Base-by-base conservation (phyloP, 345 rosid species). In the Streptanthus diversifolius region DNA sequence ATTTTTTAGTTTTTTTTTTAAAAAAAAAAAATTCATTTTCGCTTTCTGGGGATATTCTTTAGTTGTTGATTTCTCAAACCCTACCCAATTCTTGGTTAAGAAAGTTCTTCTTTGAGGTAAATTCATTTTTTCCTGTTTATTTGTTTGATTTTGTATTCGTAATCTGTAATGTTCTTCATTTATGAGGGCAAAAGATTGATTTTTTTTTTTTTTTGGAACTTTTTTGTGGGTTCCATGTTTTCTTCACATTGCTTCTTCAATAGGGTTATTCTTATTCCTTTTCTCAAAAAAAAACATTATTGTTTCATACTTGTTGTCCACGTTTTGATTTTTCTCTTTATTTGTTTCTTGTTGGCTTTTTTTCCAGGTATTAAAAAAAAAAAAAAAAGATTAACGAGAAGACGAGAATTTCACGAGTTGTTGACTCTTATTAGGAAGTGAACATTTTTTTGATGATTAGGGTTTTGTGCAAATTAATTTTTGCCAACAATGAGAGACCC, bases 401-500 rank as follows among this genome's bases (percentile, higher is more conserved):
- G 62, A 75, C 49, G 75, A 66, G 68, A 66, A 76, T 68, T 39
- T 33, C 7, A 70, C 65, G 51, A 55, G 80, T 52, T 81, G 70
- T 63, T 77, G 79, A 78, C 40, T 48, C 64, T 44, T 60, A 39
- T 44, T 53, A 40, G 56, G 22, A 48, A 59, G 70, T 74, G 78
- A 55, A 43, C 32, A 24, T 35, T 39, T 35, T 36, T 40, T 22
- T 63, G 62, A 76, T 52, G 73, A 78, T 74, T 70, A 75, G 84
- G 82, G 52, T 76, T 72, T 61, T 73, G 43, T 80, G 71, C 71
- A 54, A 67, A n/a, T n/a, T 69, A 18, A 45, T 27, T 68, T 69
- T 75, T 48, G 66, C 53, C 47, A 74, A 71, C 60, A 40, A 90
- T 87, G 91, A 86, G 90, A 80, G 90, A 88, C 81, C 86, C 85